Conservation (phyloP, 768 basidiomycete species). For the Kwoniella pini region DNA sequence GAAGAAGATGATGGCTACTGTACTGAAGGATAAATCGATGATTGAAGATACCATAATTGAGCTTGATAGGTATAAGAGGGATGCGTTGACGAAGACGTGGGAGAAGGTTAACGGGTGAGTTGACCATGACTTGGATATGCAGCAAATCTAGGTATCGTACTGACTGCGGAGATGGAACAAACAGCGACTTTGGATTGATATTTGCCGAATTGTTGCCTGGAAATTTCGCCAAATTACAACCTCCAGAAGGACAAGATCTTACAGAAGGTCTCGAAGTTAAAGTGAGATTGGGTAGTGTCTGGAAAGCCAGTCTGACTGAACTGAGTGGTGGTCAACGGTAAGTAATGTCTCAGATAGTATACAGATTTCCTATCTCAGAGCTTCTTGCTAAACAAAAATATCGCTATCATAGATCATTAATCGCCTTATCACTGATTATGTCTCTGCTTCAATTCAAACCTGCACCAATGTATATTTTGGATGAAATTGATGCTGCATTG, state of each 20-base stretch:
- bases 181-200: slow-evolving; percentile 91
- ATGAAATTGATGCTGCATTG: slow-evolving; percentile 96
- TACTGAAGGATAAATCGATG: slow-evolving; percentile 88
- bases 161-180: neutral
- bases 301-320: slow-evolving; percentile 97
- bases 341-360: slow-evolving; percentile 39
- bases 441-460: slow-evolving; percentile 98
- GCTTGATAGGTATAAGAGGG: slow-evolving; percentile 89
- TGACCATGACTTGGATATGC: neutral
- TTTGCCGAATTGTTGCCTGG: slow-evolving; percentile 94
- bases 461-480: slow-evolving; percentile 98
- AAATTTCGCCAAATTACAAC: slow-evolving; percentile 91
- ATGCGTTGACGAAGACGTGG: slow-evolving; percentile 93
- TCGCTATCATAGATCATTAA: slow-evolving; percentile 94
- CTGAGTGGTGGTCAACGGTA: slow-evolving; percentile 95
- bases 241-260: slow-evolving; percentile 88
- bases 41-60: slow-evolving; percentile 92
- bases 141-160: neutral
- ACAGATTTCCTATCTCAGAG: neutral
- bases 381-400: no score
- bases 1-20: slow-evolving; percentile 82
- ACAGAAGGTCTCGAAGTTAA: slow-evolving; percentile 97
- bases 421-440: slow-evolving; percentile 97
- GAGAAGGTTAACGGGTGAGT: slow-evolving; percentile 86
- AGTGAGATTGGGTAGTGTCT: slow-evolving; percentile 87